Percentiles rank a stretch among this genome's conserved stretches.
phyloP scores from a whole-genome alignment of 2,329 filamentous ascomycete species.

The Knoxdaviesia proteae region DNA sequence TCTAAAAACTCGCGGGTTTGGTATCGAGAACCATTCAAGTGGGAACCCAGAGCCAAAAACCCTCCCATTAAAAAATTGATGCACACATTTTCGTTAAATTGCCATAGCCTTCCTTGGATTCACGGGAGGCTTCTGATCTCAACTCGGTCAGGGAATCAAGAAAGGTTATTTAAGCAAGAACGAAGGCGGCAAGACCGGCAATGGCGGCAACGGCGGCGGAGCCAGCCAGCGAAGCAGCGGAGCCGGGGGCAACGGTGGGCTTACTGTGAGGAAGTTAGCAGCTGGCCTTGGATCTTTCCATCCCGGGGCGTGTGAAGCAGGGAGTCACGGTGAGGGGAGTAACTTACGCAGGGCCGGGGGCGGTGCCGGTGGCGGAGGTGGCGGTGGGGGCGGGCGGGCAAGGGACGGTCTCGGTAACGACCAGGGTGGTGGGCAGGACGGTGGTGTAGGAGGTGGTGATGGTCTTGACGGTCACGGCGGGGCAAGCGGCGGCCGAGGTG shows the following conservation, averaged over 20 bases:
- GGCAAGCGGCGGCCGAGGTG: constrained; percentile 10
- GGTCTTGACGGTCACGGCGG: constrained; percentile 21
- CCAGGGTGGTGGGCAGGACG: constrained; percentile 29
- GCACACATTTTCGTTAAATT: no score
- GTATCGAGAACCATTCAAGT: no score
- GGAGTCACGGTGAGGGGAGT: no score
- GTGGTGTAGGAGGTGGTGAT: constrained; percentile 36
- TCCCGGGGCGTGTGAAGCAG: no score
- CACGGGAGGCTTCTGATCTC: no score
- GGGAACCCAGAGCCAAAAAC: background rate
- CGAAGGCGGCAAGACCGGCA: constrained; percentile 30
- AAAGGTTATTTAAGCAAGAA: constrained; percentile 29
- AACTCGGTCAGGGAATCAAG: no score
- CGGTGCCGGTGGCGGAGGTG: constrained; percentile 10
- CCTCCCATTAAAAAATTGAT: constrained; percentile 1
- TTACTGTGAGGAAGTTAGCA: constrained; percentile 7
- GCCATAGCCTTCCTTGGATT: no score
- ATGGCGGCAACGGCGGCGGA: constrained; percentile 32
- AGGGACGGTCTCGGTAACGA: constrained; percentile 18
- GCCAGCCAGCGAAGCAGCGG: constrained; percentile 30
- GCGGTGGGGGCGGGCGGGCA: constrained; percentile 14
- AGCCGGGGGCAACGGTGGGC: constrained; percentile 16
- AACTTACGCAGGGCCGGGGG: constrained; percentile 16
- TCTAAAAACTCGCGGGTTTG: no score
- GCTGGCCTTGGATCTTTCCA: no score